A percentile compares a stretch with the other conserved stretches of the same genome.
phyloP scores from a whole-genome alignment of 345 rosid species.

The Tarenaya hassleriana region DNA sequence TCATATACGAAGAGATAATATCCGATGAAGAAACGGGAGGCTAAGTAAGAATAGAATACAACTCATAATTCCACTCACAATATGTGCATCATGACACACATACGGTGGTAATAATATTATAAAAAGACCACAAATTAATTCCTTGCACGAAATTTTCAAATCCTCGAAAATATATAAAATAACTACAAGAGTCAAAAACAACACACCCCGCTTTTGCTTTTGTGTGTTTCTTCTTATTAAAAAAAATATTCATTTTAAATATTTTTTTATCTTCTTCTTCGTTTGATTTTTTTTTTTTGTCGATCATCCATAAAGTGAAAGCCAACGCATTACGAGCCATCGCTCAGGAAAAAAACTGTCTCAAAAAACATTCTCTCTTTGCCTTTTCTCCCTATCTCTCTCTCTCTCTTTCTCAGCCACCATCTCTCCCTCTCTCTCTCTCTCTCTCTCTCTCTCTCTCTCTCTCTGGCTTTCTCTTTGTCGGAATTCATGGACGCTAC shows the following conservation, averaged over 20 bases:
- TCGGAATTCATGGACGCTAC: slow-evolving; percentile 36
- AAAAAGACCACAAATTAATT: too few relatives aligned
- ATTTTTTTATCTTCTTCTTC: slow-evolving; percentile 26
- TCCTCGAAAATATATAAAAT: slow-evolving; percentile 14
- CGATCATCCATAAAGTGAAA: slow-evolving; percentile 34
- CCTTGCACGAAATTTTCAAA: slow-evolving; percentile 25
- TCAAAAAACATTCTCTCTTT: slow-evolving; percentile 28
- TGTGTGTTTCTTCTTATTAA: slow-evolving; percentile 16
- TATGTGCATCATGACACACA: slow-evolving; percentile 24
- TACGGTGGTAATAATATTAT: background rate
- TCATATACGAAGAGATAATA: slow-evolving; percentile 30
- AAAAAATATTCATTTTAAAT: background rate
- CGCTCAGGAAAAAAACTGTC: slow-evolving; percentile 26
- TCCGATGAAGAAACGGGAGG: slow-evolving; percentile 29
- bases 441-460: slow-evolving; percentile 17
- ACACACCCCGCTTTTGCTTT: slow-evolving; percentile 24
- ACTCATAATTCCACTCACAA: slow-evolving; percentile 34
- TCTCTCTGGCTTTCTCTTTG: slow-evolving; percentile 34
- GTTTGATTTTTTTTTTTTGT: slow-evolving; percentile 17
- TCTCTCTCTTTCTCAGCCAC: slow-evolving; percentile 13
- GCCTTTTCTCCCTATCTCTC: slow-evolving; percentile 24
- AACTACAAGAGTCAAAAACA: slow-evolving; percentile 37
- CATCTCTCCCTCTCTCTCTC: slow-evolving; percentile 31
- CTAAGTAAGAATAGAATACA: slow-evolving; percentile 23
- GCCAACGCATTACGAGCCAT: slow-evolving; percentile 28